These are phyloP conservation scores for Solanum hybrid DNA, from an alignment of 305 asterid species.

Conservation along the genomic window DNA sequence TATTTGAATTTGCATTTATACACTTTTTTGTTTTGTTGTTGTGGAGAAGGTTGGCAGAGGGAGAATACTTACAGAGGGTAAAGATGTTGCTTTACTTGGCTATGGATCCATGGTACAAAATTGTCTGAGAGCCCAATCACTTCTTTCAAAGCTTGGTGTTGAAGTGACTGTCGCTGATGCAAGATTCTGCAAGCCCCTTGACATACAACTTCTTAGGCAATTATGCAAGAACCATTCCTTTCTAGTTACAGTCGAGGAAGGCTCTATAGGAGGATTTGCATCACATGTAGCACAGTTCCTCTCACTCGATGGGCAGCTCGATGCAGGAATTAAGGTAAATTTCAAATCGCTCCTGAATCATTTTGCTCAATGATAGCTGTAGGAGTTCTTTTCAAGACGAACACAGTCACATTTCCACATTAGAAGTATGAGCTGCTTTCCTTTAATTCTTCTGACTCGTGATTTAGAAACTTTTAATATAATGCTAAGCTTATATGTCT, in stretches of 20 bases:
- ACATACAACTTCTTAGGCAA: slow-evolving; percentile 46
- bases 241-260: slow-evolving; percentile 84
- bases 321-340: slow-evolving; percentile 69
- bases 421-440: background rate
- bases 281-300: slow-evolving; percentile 84
- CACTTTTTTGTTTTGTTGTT: background rate
- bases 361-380: background rate
- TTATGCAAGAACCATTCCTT: slow-evolving; percentile 57
- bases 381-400: background rate
- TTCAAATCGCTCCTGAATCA: background rate
- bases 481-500: background rate
- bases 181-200: slow-evolving; percentile 94
- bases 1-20: background rate
- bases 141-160: slow-evolving; percentile 57
- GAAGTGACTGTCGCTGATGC: slow-evolving; percentile 88
- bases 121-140: slow-evolving; percentile 68
- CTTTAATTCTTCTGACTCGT: background rate
- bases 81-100: slow-evolving; percentile 71
- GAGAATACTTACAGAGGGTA: slow-evolving; percentile 60
- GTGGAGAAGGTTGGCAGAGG: slow-evolving; percentile 69
- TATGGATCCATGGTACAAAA: slow-evolving; percentile 88
- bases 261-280: slow-evolving; percentile 86
- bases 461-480: background rate
- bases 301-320: slow-evolving; percentile 81
- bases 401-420: background rate